These are phyloP conservation scores for Fermentozyma sake DNA, from an alignment of 1,139 yeast species.

Conservation along the genomic window DNA sequence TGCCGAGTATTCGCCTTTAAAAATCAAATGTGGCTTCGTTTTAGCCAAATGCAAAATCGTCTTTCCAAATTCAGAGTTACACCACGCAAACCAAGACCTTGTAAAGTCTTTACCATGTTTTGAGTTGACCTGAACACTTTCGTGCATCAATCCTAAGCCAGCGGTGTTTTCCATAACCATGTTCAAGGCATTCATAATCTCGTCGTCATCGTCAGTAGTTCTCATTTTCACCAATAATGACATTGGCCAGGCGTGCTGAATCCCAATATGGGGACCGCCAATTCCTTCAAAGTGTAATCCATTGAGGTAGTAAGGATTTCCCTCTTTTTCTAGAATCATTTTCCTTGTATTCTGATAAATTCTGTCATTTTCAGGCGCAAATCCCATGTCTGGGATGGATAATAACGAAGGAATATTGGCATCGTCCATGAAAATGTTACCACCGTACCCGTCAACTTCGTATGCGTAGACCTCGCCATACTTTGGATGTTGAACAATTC, in stretches of 20 bases:
- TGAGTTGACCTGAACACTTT: conserved; percentile 65
- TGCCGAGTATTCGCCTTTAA: conserved; percentile 36
- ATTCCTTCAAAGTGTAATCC: conserved; percentile 69
- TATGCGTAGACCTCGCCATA: conserved; percentile 81
- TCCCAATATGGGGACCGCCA: conserved; percentile 90
- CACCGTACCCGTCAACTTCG: conserved; percentile 86
- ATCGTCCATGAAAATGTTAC: conserved; percentile 76
- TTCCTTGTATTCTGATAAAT: conserved; percentile 74
- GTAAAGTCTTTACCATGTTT: conserved; percentile 48
- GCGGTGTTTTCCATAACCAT: conserved; percentile 59
- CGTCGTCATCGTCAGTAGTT: conserved; percentile 68
- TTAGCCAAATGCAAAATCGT: conserved; percentile 72
- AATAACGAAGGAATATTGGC: conserved; percentile 84
- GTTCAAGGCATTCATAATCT: conserved; percentile 49
- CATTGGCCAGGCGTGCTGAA: conserved; percentile 88
- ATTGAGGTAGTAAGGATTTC: conserved; percentile 72
- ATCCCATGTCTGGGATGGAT: conserved; percentile 80
- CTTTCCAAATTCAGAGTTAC: conserved; percentile 86
- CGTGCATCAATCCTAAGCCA: conserved; percentile 80
- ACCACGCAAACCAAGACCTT: conserved; percentile 92
- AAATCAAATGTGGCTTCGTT: conserved; percentile 69
- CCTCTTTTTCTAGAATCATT: conserved; percentile 64
- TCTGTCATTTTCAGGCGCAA: conserved; percentile 44
- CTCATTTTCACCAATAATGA: conserved; percentile 68
- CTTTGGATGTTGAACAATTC: conserved; percentile 59